Conservation (phyloP, 75 land plant genomes). For the Larix kaempferi region DNA sequence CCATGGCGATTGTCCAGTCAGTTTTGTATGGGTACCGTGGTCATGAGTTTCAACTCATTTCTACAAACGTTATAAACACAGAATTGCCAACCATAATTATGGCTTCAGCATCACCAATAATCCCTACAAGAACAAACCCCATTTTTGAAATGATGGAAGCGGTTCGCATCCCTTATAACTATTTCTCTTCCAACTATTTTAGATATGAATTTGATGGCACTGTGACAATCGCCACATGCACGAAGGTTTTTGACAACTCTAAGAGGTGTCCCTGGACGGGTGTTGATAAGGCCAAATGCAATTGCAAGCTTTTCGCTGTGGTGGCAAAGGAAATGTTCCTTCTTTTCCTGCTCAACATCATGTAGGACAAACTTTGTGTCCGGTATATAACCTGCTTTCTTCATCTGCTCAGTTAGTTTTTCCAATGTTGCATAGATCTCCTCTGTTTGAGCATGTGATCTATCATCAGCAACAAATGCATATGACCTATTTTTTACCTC, state of each 20-base stretch:
- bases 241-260: constrained; percentile 62
- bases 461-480: constrained; percentile 49
- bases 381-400: constrained; percentile 45
- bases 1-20: no score
- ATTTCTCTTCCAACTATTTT: constrained; percentile 49
- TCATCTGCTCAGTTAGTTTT: constrained; percentile 35
- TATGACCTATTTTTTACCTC: constrained; percentile 39
- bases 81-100: no score
- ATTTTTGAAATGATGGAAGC: constrained; percentile 72
- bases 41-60: no score
- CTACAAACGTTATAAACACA: no score
- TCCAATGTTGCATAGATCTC: constrained; percentile 39
- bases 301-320: constrained; percentile 71
- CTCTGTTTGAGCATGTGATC: constrained; percentile 24
- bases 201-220: constrained; percentile 52
- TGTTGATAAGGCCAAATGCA: constrained; percentile 59
- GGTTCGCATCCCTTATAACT: constrained; percentile 64
- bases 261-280: constrained; percentile 55
- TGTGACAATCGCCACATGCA: constrained; percentile 63
- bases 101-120: constrained; percentile 37
- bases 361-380: constrained; percentile 48
- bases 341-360: constrained; percentile 33
- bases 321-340: constrained; percentile 36
- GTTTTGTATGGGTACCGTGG: no score
- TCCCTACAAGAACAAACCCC: constrained; percentile 68